Conservation (phyloP, 2,329 filamentous ascomycete genomes). For the Aspergillus transmontanensis region DNA sequence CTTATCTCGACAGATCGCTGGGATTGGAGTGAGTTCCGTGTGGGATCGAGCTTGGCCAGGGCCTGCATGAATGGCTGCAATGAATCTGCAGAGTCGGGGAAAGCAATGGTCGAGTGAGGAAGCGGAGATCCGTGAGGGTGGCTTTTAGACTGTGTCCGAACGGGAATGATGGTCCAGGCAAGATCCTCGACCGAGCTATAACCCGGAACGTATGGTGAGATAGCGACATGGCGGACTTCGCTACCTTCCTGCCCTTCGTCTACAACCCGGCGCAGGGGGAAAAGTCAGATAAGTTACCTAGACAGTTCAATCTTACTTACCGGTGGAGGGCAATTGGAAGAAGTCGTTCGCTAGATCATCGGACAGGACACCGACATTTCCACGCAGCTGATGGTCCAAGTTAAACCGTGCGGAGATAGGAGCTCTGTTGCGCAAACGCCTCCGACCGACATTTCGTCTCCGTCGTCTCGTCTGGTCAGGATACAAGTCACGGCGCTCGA, state of each 20-base stretch:
- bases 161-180: constrained; percentile 83
- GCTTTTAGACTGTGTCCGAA: constrained; percentile 55
- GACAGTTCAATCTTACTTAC: constrained; percentile 34
- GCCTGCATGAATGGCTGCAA: constrained; percentile 78
- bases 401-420: constrained; percentile 78
- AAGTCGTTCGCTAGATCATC: constrained; percentile 83
- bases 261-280: neutral
- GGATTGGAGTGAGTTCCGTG: constrained; percentile 71
- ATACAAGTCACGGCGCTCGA: constrained; percentile 40
- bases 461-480: constrained; percentile 54
- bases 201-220: constrained; percentile 49
- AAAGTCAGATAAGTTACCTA: neutral
- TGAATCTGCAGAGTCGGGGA: constrained; percentile 71
- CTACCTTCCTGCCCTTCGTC: constrained; percentile 27
- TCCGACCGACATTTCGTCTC: constrained; percentile 48
- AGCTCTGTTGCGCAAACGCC: constrained; percentile 62
- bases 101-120: constrained; percentile 75
- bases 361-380: constrained; percentile 82
- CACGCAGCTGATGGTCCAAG: constrained; percentile 81
- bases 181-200: constrained; percentile 57
- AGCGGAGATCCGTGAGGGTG: constrained; percentile 60
- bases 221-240: constrained; percentile 47
- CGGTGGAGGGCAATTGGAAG: constrained; percentile 63
- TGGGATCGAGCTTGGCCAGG: constrained; percentile 73
- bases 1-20: constrained; percentile 81